Percentiles rank a stretch among this genome's conserved stretches.
phyloP scores from a whole-genome alignment of 2,329 filamentous ascomycete genomes.

The Grosmannia clavigera region DNA sequence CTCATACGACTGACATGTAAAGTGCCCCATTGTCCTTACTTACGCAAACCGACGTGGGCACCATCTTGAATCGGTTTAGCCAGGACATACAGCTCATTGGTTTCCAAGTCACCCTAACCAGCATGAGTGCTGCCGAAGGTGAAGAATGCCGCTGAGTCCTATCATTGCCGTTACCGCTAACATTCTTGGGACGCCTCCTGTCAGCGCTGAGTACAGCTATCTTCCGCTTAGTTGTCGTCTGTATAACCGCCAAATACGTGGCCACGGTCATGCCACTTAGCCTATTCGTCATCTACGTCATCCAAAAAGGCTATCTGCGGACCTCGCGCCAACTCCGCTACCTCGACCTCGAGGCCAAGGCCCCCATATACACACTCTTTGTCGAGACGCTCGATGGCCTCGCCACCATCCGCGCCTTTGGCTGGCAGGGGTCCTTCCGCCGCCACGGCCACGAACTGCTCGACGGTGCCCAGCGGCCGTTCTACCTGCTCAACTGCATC shows the following conservation, averaged over 20 bases:
- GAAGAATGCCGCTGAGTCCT: background rate
- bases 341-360: constrained; percentile 37
- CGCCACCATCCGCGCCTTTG: constrained; percentile 38
- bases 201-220: background rate
- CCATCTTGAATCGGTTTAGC: constrained; percentile 25
- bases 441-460: constrained; percentile 32
- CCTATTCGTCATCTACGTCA: background rate
- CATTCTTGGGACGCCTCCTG: background rate
- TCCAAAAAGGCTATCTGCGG: constrained; percentile 37
- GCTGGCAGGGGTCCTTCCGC: constrained; percentile 31
- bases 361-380: constrained; percentile 30
- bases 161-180: background rate
- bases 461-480: constrained; percentile 41
- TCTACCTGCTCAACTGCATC: constrained; percentile 42
- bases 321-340: constrained; percentile 38
- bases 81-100: constrained; percentile 28
- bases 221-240: constrained; percentile 1
- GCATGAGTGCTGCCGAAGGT: background rate
- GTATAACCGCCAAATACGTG: background rate
- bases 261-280: background rate
- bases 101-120: constrained; percentile 6
- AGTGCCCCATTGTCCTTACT: constrained; percentile 18
- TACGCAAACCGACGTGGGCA: constrained; percentile 20
- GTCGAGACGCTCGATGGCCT: constrained; percentile 34
- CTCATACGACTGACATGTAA: background rate